Conservation (phyloP, 208 protist genomes). For the Kentomonas sorsogonicus region DNA sequence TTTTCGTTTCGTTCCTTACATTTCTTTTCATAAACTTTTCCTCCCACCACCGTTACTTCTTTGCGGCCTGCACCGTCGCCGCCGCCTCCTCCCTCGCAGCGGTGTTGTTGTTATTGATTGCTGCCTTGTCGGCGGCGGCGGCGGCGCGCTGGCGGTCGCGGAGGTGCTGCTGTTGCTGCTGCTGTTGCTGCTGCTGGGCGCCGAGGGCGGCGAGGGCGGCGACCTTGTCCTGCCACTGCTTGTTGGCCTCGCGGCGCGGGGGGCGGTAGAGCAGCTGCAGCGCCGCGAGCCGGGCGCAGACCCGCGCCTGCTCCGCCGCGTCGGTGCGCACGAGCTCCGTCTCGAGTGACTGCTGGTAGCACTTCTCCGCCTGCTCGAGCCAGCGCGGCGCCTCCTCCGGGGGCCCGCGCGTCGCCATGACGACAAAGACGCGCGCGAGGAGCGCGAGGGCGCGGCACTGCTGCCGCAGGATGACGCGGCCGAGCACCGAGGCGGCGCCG, state of each 20-base stretch:
- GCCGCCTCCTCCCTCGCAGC: constrained; percentile 24
- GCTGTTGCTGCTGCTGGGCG: no score
- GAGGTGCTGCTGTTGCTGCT: not conserved
- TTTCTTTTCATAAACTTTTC: no score
- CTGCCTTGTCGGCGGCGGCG: constrained; percentile 11
- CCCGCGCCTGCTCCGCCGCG: constrained; percentile 35
- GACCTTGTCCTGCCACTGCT: no score
- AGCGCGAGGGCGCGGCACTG: constrained; percentile 72
- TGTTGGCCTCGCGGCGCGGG: no score
- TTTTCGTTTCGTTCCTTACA: constrained; percentile 1
- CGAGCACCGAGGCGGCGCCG: constrained; percentile 56
- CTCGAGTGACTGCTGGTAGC: constrained; percentile 62
- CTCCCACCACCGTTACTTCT: not conserved
- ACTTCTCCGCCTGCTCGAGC: constrained; percentile 79
- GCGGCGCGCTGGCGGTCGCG: constrained; percentile 1
- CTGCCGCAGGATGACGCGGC: constrained; percentile 58
- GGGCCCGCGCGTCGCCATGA: constrained; percentile 78
- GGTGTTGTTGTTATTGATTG: no score
- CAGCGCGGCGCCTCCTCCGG: constrained; percentile 49
- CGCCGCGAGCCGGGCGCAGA: constrained; percentile 67
- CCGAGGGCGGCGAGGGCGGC: no score
- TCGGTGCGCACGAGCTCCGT: constrained; percentile 31
- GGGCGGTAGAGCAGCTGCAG: constrained; percentile 69
- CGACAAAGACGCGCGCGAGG: constrained; percentile 70
- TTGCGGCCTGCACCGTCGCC: not conserved